Base-by-base conservation (phyloP, 495 filamentous ascomycete species). In the Aspergillus asperescens region DNA sequence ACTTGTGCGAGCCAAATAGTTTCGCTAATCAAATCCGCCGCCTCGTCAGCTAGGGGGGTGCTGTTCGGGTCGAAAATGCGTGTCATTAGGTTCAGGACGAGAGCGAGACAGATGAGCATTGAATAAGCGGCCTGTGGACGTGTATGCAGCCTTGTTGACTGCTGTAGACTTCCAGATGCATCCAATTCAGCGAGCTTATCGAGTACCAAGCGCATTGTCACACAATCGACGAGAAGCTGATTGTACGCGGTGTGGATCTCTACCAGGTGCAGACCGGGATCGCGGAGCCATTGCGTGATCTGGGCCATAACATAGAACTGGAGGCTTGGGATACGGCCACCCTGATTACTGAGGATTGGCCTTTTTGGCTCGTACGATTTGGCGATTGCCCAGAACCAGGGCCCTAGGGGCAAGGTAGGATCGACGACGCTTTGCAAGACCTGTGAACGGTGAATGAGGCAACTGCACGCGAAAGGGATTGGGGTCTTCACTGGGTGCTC, bases 391-490 rank as follows among this genome's bases (percentile, higher is more conserved):
- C 55, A 62, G 20, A 64, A 62, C 19, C 50, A 45, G 7, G 53
- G 53, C 9, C 45, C 42, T 31, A 72, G 56, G n/a, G 55, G 52
- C 15, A 72, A 61, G 1, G 52, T 53, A 6, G 61, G 60, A n/a
- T 69, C 60, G 20, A 61, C 56, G 10, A 68, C 56, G 15, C 59
- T 64, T 50, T 71, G 65, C n/a, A 73, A 39, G 16, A 71, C 62
- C 70, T 73, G 24, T 29, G 9, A 23, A 9, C 7, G 10, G 25
- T n/a, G 5, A 13, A 13, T 50, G 23, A 31, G 37, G 12, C 13
- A 12, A 9, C 20, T 12, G 23, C 15, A 15, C 10, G n/a, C 5
- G 7, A 19, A 5, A 10, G 31, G 12, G 15, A 18, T 22, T 0
- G n/a, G 2, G 15, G 15, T 18, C 13, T 5, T 7, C n/a, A n/a